These are phyloP conservation scores for Zygosaccharomyces kombuchaensis DNA, from an alignment of 805 yeast species.

Conservation along the genomic window DNA sequence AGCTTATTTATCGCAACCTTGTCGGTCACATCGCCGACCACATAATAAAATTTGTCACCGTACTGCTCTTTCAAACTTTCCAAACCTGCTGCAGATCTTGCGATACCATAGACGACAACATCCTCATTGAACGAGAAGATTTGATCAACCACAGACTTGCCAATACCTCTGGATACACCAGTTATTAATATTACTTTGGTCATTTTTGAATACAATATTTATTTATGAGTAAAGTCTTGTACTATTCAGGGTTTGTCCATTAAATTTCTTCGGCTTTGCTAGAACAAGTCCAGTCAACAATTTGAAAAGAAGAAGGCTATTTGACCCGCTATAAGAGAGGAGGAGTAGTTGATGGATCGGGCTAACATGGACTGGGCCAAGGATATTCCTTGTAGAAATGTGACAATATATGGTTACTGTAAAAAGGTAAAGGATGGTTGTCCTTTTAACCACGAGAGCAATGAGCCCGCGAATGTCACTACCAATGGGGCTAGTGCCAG, in stretches of 20 bases:
- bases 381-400: slow-evolving; percentile 77
- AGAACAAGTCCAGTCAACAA: not conserved
- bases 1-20: slow-evolving; percentile 31
- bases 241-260: not conserved
- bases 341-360: slow-evolving; percentile 24
- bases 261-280: not conserved
- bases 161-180: slow-evolving; percentile 75
- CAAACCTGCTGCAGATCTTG: slow-evolving; percentile 56
- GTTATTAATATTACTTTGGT: slow-evolving; percentile 45
- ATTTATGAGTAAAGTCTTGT: not conserved
- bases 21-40: slow-evolving; percentile 60
- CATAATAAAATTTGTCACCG: slow-evolving; percentile 48
- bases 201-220: slow-evolving; percentile 7
- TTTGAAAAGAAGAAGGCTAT: not conserved
- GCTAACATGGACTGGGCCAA: slow-evolving; percentile 50
- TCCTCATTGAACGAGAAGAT: slow-evolving; percentile 37
- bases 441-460: slow-evolving; percentile 64
- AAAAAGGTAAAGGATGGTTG: slow-evolving; percentile 86
- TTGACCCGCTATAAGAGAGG: not conserved
- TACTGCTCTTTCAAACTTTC: slow-evolving; percentile 39
- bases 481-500: not conserved
- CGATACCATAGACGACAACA: slow-evolving; percentile 57
- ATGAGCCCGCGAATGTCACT: slow-evolving; percentile 16
- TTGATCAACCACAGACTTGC: slow-evolving; percentile 63
- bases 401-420: slow-evolving; percentile 82